Evolutionary conservation across 176 grass and related monocot species (phyloP), one percentile per base, ranked within the genome.

Genomic region (barley (Hordeum vulgare)): DNA sequence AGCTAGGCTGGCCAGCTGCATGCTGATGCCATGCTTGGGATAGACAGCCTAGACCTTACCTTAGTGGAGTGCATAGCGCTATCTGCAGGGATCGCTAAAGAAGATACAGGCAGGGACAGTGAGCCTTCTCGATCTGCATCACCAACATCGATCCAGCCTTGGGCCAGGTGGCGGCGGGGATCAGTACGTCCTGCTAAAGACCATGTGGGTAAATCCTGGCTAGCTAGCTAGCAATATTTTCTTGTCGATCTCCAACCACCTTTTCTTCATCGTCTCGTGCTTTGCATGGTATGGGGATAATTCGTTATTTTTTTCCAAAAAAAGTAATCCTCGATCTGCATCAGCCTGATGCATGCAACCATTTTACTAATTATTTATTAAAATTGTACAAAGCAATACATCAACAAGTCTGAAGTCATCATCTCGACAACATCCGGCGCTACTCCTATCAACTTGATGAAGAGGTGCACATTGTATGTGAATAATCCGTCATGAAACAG

Each of bases 221-320:
- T 73, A 28, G 41, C 41, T 70, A 45, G 25, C 70, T 73, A 73
- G 70, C 24, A 73, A 73, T 49, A 73, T 73, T 49, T 73, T 73
- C 70, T 11, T 73, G 42, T 73, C 39, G 7, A 28, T 72, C 69
- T 42, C 23, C 23, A 17, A 4, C 65, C 21, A 68, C 6, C 69
- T 72, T 71, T 72, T 13, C 4, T 40, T 21, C 7, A 27, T 72
- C 40, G 23, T 27, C 7, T 17, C n/a, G n/a, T n/a, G n/a, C 69
- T 45, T 72, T 45, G 69, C 69, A 72, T n/a, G n/a, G n/a, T n/a
- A n/a, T n/a, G n/a, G n/a, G n/a, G n/a, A n/a, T n/a, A n/a, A n/a
- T n/a, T n/a, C n/a, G n/a, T n/a, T n/a, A n/a, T n/a, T 31, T 31
- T 31, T 31, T 31, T 31, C 3, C 1, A 31, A 31, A 3, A 31